Percentiles rank a stretch among this genome's conserved stretches.
phyloP scores from a whole-genome alignment of 192 early-diverging fungal genomes.

The Podila verticillata region DNA sequence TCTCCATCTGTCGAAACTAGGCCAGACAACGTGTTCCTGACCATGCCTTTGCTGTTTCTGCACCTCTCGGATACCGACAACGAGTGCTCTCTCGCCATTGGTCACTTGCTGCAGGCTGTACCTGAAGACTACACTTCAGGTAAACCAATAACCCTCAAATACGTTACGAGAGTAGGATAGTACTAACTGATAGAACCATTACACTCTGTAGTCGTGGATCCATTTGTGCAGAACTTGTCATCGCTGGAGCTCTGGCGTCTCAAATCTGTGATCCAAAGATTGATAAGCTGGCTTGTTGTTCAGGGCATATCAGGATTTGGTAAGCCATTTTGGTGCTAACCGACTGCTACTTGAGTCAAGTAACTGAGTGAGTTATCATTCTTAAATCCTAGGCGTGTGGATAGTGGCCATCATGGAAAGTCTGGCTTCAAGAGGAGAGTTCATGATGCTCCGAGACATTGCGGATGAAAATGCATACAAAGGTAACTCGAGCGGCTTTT shows the following conservation, averaged over 20 bases:
- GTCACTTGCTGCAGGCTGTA: constrained; percentile 25
- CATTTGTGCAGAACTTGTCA: constrained; percentile 33
- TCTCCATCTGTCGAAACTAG: background rate
- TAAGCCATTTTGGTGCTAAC: background rate
- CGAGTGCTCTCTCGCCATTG: constrained; percentile 32
- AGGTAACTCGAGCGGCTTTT: background rate
- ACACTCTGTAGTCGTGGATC: constrained; percentile 21
- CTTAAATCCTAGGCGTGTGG: constrained; percentile 20
- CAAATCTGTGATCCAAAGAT: constrained; percentile 24
- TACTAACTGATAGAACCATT: too few relatives aligned
- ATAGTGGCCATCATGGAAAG: constrained; percentile 44
- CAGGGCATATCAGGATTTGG: constrained; percentile 36
- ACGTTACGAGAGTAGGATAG: background rate
- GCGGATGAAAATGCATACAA: constrained; percentile 42
- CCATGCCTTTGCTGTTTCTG: constrained; percentile 24
- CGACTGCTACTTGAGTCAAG: background rate
- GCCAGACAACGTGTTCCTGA: constrained; percentile 32
- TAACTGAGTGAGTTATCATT: background rate
- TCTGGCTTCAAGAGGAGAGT: constrained; percentile 42
- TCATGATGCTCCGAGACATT: constrained; percentile 34
- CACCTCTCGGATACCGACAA: constrained; percentile 22
- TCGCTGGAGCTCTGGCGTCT: constrained; percentile 22
- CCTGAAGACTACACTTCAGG: constrained; percentile 29
- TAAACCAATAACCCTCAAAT: background rate
- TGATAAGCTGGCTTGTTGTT: constrained; percentile 38